Base-by-base conservation (phyloP, 306 rosid species). In the Datisca glomerata region DNA sequence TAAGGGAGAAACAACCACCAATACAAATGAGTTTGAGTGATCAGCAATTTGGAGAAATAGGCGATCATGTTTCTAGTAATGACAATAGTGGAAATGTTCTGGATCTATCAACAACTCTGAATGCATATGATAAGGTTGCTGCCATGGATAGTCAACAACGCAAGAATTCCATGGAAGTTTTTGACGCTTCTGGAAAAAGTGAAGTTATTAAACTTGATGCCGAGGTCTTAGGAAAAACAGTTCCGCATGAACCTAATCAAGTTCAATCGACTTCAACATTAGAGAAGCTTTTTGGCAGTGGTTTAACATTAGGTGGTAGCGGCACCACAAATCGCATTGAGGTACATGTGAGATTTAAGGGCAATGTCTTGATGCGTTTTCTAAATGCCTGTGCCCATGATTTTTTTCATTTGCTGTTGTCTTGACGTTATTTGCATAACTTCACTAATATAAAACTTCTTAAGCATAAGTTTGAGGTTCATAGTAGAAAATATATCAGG, bases 221-320 rank as follows among this genome's bases (percentile, higher is more conserved):
- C 58, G 85, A 63, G 49, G 79, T 68, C 25, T 56, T 47, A 39
- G 70, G 64, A 59, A 51, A 60, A 62, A 61, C 76, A 45, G 64
- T 61, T 3, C 2, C 41, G 3, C 69, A 54, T 17, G 81, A 51
- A 46, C 46, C 69, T 39, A 59, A 51, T 71, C 64, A 56, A 41
- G 79, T 47, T 19, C 60, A 40, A 56, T 66, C 86, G 44, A 61
- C 74, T 53, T 80, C 98, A 61, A 57, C 80, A 45, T 66, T 91
- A 33, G 81, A 64, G 21, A 84, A 80, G 66, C 62, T 91, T 61
- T 85, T 91, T 38, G 72, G 79, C 49, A 45, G 60, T 69, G 61
- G 76, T 49, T 64, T 68, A 57, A 41, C 79, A 24, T 45, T 56
- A 31, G 71, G 66, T 47, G 65, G 44, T 44, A 75, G 61, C 48